phyloP scores from a whole-genome alignment of 2,329 filamentous ascomycete species.

The Penicillium brasilianum region DNA sequence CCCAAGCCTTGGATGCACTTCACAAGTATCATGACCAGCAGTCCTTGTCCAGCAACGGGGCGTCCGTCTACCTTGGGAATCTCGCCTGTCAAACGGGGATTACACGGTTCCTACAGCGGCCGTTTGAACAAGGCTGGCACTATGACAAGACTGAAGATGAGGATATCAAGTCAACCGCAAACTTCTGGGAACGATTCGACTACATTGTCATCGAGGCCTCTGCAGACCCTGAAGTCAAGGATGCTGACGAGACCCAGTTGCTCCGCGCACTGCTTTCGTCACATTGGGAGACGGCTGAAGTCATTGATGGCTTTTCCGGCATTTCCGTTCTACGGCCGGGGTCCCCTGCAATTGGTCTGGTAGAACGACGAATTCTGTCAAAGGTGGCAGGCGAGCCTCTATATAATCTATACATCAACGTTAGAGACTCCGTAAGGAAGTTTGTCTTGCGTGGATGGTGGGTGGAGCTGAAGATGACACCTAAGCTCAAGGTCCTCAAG shows the following conservation, averaged over 20 bases:
- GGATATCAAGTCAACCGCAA: conserved; percentile 50
- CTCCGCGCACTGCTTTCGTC: conserved; percentile 37
- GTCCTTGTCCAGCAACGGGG: conserved; percentile 21
- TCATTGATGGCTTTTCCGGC: conserved; percentile 58
- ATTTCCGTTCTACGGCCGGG: conserved; percentile 55
- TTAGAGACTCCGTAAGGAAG: conserved; percentile 34
- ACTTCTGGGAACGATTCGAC: conserved; percentile 65
- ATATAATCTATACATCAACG: conserved; percentile 34
- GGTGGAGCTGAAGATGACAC: conserved; percentile 59
- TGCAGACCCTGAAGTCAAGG: conserved; percentile 25
- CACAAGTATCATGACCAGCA: conserved; percentile 36
- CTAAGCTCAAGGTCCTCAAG: conserved; percentile 58
- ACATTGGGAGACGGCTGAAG: conserved; percentile 58
- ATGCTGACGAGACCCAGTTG: conserved; percentile 44
- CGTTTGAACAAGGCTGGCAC: conserved; percentile 48
- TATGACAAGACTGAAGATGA: conserved; percentile 67
- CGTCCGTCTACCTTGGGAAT: conserved; percentile 61
- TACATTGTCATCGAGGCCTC: conserved; percentile 60
- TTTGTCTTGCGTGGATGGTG: conserved; percentile 57
- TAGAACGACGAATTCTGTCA: conserved; percentile 44
- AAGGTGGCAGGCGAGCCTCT: conserved; percentile 41
- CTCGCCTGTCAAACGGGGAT: conserved; percentile 68
- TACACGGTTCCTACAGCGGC: conserved; percentile 61
- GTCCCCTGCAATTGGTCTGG: conserved; percentile 27
- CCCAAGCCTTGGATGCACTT: conserved; percentile 67